Evolutionary conservation across 371 early-diverging fungal genomes (phyloP).

Genomic region (Circinella minor): DNA sequence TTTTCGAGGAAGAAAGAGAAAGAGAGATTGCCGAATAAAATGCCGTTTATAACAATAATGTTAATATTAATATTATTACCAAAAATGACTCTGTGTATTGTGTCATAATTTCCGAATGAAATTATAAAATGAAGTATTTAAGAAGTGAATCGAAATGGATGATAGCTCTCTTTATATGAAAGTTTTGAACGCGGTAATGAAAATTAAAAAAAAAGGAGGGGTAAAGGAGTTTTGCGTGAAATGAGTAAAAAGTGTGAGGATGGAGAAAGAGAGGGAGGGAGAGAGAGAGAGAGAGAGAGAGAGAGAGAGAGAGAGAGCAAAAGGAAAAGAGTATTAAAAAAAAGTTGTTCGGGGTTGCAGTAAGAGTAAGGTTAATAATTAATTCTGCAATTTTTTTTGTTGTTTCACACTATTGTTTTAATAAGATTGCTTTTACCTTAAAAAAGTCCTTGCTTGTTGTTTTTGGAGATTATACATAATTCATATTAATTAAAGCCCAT

Average conservation of each 20-base stretch:
- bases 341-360: too few relatives aligned
- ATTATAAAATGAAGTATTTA: background rate
- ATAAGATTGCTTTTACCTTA: too few relatives aligned
- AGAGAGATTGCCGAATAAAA: background rate
- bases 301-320: background rate
- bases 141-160: background rate
- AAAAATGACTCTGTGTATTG: slow-evolving; percentile 12
- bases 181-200: background rate
- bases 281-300: background rate
- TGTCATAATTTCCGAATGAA: slow-evolving; percentile 11
- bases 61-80: background rate
- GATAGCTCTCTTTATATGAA: background rate
- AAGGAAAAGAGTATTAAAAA: too few relatives aligned
- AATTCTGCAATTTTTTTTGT: background rate
- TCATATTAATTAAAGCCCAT: too few relatives aligned
- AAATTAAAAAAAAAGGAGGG: too few relatives aligned
- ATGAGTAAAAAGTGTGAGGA: background rate
- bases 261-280: too few relatives aligned
- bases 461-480: too few relatives aligned
- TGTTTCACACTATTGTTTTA: too few relatives aligned
- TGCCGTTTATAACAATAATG: too few relatives aligned
- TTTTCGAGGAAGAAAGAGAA: too few relatives aligned
- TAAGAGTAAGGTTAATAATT: too few relatives aligned
- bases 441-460: too few relatives aligned
- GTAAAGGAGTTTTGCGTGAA: background rate